Evolutionary conservation across 192 early-diverging fungal genomes (phyloP), one percentile per base, ranked within the genome.

Genomic region (Obelidium mucronatum): DNA sequence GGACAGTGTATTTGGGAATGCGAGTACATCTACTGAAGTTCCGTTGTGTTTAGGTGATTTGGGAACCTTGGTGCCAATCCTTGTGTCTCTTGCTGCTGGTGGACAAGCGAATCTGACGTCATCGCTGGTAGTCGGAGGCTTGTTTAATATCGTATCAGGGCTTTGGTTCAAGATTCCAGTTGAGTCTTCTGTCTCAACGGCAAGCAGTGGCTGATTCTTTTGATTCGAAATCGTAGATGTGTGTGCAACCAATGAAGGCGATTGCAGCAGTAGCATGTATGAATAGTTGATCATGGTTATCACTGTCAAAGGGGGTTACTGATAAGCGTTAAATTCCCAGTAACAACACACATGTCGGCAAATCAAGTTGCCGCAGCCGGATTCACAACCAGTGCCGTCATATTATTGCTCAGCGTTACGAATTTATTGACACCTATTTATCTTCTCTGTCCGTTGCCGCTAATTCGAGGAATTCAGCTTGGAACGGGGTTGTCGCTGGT

Each of bases 221-320:
- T 37, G 15, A 64, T 36, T 64, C 62, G 59, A 35, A 30, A 36
- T 8, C 62, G 37, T 19, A 80, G 79, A 93, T 96, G 84, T 93
- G 93, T 78, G 95, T 96, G 31, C 95, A 96, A 79, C 95, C 95
- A 48, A 96, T 95, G 95, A 96, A 95, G 83, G 90, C 93, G 1
- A 92, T 96, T 78, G 91, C 94, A 11, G 92, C 94, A 5, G 90
- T 95, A 59, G 95, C 93, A 8, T 36, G 67, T 69, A 34, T 53
- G 67, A n/a, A n/a, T n/a, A n/a, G n/a, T n/a, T n/a, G n/a, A n/a
- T n/a, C n/a, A n/a, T n/a, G n/a, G n/a, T n/a, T n/a, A n/a, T 69
- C 24, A 8, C 17, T 40, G 13, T n/a, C 26, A 15, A 5, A 37
- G 35, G 13, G 17, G 17, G 8, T 69, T 53, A 22, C 22, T 35